Evolutionary conservation across 2,329 filamentous ascomycete species (phyloP), one percentile per base, ranked within the genome.

Genomic region (Curvularia hawaiiensis): DNA sequence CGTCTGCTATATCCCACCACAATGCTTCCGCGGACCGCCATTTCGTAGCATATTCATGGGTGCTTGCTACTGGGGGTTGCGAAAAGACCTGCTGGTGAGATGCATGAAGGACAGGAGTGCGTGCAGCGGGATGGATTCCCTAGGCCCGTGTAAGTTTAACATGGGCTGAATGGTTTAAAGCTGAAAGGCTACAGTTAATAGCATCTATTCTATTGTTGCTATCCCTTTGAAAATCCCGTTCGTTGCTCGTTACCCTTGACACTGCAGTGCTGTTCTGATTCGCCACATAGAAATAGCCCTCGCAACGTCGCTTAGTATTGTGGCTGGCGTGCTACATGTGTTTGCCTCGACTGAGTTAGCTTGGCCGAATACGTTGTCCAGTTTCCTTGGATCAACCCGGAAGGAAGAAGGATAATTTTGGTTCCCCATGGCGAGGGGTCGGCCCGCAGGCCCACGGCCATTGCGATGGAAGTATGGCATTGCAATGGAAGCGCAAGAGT

Each of bases 111-210:
- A 28, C 35, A 50, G 48, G 30, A 46, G 49, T 43, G 49, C 45
- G 50, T 55, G 47, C 45, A 52, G 53, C 49, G 16, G 16, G 35
- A 57, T 49, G 28, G n/a, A 49, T 53, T 31, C 14, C 16, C 46
- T 18, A 8, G 26, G 33, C 46, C 39, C 31, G 50, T 46, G 24
- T 54, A 50, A 52, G 35, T 35, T 54, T 31, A 54, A 39, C 26
- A 43, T 53, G 50, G 52, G 54, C 49, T 58, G 52, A 51, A 49
- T 58, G 52, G 41, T 55, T 62, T 61, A 62, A 65, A 65, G 54
- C 30, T 44, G 51, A 14, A 39, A 50, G 46, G 56, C 49, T 60
- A 63, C 56, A 58, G 59, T 62, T 56, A 51, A 64, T 67, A 68
- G 41, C 40, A 30, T 45, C 46, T 47, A 44, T 52, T 41, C 41